Percentiles rank a stretch among this genome's conserved stretches.
Conservation (phyloP, 148 eudicot species). For the Chenopodium suecicum region DNA sequence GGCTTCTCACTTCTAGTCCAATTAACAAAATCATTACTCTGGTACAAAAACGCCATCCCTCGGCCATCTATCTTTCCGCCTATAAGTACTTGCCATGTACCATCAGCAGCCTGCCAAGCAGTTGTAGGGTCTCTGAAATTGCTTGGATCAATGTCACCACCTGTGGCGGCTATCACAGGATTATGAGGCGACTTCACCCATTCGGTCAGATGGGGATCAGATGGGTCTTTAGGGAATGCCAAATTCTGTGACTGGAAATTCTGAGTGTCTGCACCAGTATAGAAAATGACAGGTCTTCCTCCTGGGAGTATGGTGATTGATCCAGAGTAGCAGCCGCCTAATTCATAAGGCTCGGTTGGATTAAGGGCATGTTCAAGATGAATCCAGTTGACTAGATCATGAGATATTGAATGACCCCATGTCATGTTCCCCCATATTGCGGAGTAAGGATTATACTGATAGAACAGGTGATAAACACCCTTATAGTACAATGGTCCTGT, state of each 20-base stretch:
- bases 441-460: slow-evolving; percentile 51
- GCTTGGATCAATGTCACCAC: slow-evolving; percentile 28
- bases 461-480: slow-evolving; percentile 55
- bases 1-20: slow-evolving; percentile 44
- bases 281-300: slow-evolving; percentile 34
- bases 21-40: slow-evolving; percentile 39
- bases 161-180: slow-evolving; percentile 29
- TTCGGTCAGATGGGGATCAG: slow-evolving; percentile 39
- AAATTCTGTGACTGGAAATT: slow-evolving; percentile 45
- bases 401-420: slow-evolving; percentile 57
- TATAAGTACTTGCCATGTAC: slow-evolving; percentile 35
- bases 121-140: slow-evolving; percentile 54
- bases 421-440: slow-evolving; percentile 59
- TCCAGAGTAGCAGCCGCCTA: slow-evolving; percentile 52
- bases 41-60: slow-evolving; percentile 40
- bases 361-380: slow-evolving; percentile 42
- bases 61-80: slow-evolving; percentile 38
- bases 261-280: slow-evolving; percentile 38
- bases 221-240: slow-evolving; percentile 41
- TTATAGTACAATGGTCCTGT: slow-evolving; percentile 53
- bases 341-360: slow-evolving; percentile 41
- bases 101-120: slow-evolving; percentile 36
- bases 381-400: slow-evolving; percentile 49
- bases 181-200: slow-evolving; percentile 46
- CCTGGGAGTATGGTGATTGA: slow-evolving; percentile 49